Evolutionary conservation across 2,329 filamentous ascomycete genomes (phyloP), one percentile per base, ranked within the genome.

Genomic region (Cyclaneusma minus): DNA sequence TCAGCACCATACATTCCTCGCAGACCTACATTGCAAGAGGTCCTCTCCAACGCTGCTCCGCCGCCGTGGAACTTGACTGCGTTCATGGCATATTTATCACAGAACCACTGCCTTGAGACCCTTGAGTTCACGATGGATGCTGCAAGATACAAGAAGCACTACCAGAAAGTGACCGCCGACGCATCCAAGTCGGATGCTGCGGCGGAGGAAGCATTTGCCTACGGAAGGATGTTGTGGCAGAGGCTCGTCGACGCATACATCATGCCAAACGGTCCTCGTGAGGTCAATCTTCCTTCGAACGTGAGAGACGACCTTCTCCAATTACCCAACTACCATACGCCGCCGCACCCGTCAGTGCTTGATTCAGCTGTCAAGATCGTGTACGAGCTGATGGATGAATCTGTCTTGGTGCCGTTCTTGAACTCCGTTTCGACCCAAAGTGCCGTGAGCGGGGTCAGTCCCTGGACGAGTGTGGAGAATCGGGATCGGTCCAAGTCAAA

Each of bases 381-480:
- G 21, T 85, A 87, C 49, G 89, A 95, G 40, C 60, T 98, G 29
- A 95, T 98, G 85, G 91, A 93, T 42, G 89, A 95, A 48, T 94
- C 85, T 3, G 81, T 95, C 1, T 62, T 95, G 27, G 74, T 93
- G 1, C 85, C 87, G 0, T 98, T 95, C 47, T 63, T 95, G 28
- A 87, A 93, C 35, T 46, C 44, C 6, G 37, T 47, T 4, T 25
- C 40, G 15, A 31, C 42, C 31, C 39, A 40, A 26, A 37, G 33
- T 3, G 24, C 40, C 3, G 41, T 42, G 8, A 33, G 37, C 4
- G 32, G 33, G 19, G 24, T 32, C 12, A 42, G 34, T 27, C 43
- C 44, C 12, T 48, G 43, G 43, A n/a, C n/a, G n/a, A n/a, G n/a
- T n/a, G n/a, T n/a, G n/a, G n/a, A n/a, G n/a, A n/a, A n/a, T n/a